Percentiles rank a stretch among this genome's conserved stretches.
These are phyloP conservation scores for Endocladia muricata DNA, from an alignment of 31 red algal genomes.

Conservation along the genomic window DNA sequence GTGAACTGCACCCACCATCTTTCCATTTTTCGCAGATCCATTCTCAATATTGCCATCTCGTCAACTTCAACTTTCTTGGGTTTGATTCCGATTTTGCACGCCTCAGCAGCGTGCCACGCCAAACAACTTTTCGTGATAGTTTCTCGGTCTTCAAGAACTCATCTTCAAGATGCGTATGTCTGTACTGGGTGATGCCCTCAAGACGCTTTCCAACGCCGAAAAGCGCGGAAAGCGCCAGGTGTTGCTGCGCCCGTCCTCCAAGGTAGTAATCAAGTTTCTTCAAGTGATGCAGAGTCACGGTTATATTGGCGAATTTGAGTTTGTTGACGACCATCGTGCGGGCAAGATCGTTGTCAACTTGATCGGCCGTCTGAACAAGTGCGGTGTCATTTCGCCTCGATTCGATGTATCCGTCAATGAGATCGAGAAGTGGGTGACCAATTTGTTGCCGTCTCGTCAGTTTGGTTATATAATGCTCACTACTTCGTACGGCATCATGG, in stretches of 20 bases:
- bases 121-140: too few species aligned
- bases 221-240: constrained; percentile 99
- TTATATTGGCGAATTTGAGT: constrained; percentile 98
- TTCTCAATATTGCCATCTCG: too few species aligned
- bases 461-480: constrained; percentile 95
- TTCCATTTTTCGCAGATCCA: too few species aligned
- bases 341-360: constrained; percentile 99
- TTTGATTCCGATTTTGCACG: too few species aligned
- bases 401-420: constrained; percentile 88
- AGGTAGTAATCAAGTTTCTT: constrained; percentile 95
- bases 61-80: too few species aligned
- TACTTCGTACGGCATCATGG: constrained; percentile 96
- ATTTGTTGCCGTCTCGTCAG: constrained; percentile 92
- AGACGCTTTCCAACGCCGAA: constrained; percentile 97
- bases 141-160: too few species aligned
- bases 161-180: constrained; percentile 91
- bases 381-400: constrained; percentile 94
- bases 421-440: constrained; percentile 95
- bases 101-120: too few species aligned
- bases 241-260: constrained; percentile 91
- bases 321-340: constrained; percentile 93
- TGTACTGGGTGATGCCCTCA: constrained; percentile 94
- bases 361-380: constrained; percentile 97
- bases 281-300: constrained; percentile 98
- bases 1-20: too few species aligned